Base-by-base conservation (phyloP, 2,329 filamentous ascomycete genomes). In the Ampelomyces quisqualis region DNA sequence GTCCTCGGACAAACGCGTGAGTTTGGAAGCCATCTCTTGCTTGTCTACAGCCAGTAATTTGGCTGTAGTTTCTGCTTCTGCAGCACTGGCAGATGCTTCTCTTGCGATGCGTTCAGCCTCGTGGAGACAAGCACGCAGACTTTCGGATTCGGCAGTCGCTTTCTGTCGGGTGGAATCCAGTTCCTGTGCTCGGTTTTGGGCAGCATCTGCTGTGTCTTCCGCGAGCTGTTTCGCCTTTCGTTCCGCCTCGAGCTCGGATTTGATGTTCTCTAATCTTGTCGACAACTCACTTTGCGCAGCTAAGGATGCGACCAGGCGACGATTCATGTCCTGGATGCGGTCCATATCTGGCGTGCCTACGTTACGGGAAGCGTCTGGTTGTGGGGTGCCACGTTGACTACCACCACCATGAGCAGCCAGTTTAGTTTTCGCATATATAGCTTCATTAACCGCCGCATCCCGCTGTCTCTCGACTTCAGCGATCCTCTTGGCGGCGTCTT, bases 391-490 rank as follows among this genome's bases (percentile, higher is more conserved):
- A 28, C 75, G 75, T 36, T 82, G 77, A 55, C 85, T 89, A n/a
- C 76, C 77, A 18, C 77, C 77, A 24, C 79, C 83, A 49, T 90
- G 85, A 6, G 90, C 90, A 20, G 90, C 90, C 36, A 96, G 74
- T 64, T 89, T 96, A 2, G 94, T 90, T 64, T 94, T 95, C 22
- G 90, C 88, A 68, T 97, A 97, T 0, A 93, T 86, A 1, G 93
- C 93, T 71, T 98, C 94, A 57, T 85, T 87, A 38, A 98, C 84
- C n/a, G 93, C 93, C 27, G 86, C 84, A 69, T 98, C 93, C 35
- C 94, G 81, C 72, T 98, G 93, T 64, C 88, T 90, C 65, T 98
- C 93, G 1, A 94, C 86, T 64, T 96, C 90, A 2, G 91, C 90
- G 47, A 98, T 90, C 47, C 91, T 83, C 66, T 86, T 90, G 0